Conservation (phyloP, 441 rosid species). For the Codiaeum variegatum region DNA sequence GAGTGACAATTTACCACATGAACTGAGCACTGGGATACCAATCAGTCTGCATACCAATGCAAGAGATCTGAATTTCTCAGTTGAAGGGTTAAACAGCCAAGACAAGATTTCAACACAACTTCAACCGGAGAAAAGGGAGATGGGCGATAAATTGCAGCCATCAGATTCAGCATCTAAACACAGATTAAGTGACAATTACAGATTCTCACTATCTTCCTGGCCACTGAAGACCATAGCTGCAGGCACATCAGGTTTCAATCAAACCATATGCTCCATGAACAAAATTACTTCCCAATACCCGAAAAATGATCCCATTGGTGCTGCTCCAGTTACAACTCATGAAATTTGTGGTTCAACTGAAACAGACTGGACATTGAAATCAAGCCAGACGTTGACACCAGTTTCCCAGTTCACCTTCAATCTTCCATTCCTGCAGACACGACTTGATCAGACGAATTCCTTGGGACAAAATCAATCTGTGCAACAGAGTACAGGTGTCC, state of each 20-base stretch:
- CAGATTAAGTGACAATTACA: constrained; percentile 4
- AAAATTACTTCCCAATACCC: background rate
- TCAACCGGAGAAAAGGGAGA: constrained; percentile 2
- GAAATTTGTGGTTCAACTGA: constrained; percentile 6
- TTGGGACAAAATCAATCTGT: constrained; percentile 18
- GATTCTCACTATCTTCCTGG: constrained; percentile 13
- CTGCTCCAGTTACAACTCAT: background rate
- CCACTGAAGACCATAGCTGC: background rate
- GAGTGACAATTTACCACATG: constrained; percentile 7
- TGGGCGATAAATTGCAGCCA: background rate
- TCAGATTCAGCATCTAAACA: constrained; percentile 2
- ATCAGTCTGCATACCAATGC: background rate
- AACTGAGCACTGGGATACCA: constrained; percentile 4
- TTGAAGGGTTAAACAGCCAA: background rate
- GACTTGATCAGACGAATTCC: constrained; percentile 35
- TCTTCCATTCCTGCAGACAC: constrained; percentile 35
- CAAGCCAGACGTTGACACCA: constrained; percentile 14
- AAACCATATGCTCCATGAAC: background rate
- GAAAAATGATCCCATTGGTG: constrained; percentile 7
- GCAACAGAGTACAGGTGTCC: constrained; percentile 14
- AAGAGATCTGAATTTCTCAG: constrained; percentile 13
- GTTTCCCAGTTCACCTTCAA: constrained; percentile 32
- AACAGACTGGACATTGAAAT: constrained; percentile 6
- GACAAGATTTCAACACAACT: background rate
- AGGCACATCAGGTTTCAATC: constrained; percentile 19